Conservation (phyloP, 1,284 basidiomycete species). For the Papiliotrema laurentii region DNA sequence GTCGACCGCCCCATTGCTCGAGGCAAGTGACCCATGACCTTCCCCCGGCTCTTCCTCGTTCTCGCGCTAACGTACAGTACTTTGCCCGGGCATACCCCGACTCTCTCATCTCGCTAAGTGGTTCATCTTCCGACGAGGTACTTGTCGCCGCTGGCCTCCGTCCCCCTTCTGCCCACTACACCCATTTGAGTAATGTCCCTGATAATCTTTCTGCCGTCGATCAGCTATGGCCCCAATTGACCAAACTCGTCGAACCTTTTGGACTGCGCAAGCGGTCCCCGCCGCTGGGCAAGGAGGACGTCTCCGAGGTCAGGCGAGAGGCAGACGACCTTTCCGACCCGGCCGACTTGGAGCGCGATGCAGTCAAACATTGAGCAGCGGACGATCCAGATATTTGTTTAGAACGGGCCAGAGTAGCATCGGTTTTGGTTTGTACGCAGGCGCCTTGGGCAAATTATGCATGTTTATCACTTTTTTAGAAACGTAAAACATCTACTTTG, state of each 20-base stretch:
- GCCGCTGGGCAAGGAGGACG: conserved; percentile 16
- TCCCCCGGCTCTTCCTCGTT: neutral
- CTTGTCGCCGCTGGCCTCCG: conserved; percentile 25
- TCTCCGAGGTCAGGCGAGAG: conserved; percentile 30
- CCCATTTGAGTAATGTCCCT: conserved; percentile 6
- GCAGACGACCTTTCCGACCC: conserved; percentile 46
- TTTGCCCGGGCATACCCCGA: conserved; percentile 58
- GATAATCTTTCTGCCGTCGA: conserved; percentile 27
- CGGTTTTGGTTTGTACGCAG: too few relatives aligned
- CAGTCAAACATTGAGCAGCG: neutral
- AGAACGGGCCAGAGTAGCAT: too few relatives aligned
- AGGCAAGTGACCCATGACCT: conserved; percentile 29
- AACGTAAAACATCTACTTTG: too few relatives aligned
- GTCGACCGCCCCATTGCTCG: conserved; percentile 79
- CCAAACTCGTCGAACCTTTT: conserved; percentile 39
- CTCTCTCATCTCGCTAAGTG: conserved; percentile 68
- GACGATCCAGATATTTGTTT: neutral
- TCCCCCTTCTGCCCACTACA: conserved; percentile 11
- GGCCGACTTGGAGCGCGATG: conserved; percentile 11
- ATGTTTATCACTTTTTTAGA: too few relatives aligned
- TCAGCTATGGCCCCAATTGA: conserved; percentile 47
- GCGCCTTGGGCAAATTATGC: too few relatives aligned
- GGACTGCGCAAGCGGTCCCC: conserved; percentile 22
- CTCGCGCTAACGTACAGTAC: conserved; percentile 50
- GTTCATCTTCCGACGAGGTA: conserved; percentile 85